Conservation (phyloP, 352 stramenopile genomes). For the Aphanomyces cochlioides region DNA sequence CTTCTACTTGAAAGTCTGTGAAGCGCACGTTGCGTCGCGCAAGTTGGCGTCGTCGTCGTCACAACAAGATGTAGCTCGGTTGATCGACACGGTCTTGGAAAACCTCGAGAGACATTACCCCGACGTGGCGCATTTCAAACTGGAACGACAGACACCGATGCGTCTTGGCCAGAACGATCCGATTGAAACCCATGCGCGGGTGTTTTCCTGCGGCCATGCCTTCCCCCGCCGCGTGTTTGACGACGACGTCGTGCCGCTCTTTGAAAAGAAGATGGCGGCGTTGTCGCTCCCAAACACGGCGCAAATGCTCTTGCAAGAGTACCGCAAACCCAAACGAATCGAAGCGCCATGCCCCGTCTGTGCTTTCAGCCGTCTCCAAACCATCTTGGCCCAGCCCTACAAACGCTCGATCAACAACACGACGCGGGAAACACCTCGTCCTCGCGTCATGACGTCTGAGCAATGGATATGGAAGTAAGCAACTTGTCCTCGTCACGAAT, state of each 20-base stretch:
- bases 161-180: conserved; percentile 75
- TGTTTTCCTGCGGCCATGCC: conserved; percentile 76
- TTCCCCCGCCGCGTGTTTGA: conserved; percentile 85
- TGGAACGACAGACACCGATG: conserved; percentile 60
- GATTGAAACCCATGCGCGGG: conserved; percentile 82
- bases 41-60: background rate
- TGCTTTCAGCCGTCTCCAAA: conserved; percentile 42
- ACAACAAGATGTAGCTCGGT: background rate
- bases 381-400: background rate
- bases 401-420: background rate
- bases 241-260: conserved; percentile 75
- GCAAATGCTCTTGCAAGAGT: conserved; percentile 62
- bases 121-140: conserved; percentile 43
- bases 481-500: background rate
- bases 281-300: conserved; percentile 60
- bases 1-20: conserved; percentile 75
- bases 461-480: conserved; percentile 27
- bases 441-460: conserved; percentile 14
- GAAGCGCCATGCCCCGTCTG: conserved; percentile 79
- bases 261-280: conserved; percentile 72
- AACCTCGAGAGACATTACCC: conserved; percentile 76
- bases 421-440: conserved; percentile 22
- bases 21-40: conserved; percentile 30
- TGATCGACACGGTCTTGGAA: conserved; percentile 64
- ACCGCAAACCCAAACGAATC: conserved; percentile 44